These are phyloP conservation scores for Boletus reticulatus DNA, from an alignment of 768 basidiomycete species.

Conservation along the genomic window DNA sequence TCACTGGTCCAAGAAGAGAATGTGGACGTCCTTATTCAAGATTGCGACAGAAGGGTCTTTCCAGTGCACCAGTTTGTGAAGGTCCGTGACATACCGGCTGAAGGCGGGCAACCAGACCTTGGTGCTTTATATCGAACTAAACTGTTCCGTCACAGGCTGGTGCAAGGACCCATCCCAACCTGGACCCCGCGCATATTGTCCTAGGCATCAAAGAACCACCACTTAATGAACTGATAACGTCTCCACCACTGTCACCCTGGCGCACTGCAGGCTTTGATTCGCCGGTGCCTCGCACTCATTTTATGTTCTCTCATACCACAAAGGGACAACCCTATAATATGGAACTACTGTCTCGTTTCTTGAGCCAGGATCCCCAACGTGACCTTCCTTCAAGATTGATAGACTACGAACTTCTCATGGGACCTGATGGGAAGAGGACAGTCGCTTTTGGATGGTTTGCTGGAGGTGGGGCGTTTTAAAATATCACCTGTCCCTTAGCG, in stretches of 20 bases:
- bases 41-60: slow-evolving; percentile 75
- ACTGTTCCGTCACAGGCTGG: slow-evolving; percentile 59
- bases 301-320: slow-evolving; percentile 92
- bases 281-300: slow-evolving; percentile 57
- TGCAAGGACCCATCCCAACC: slow-evolving; percentile 56
- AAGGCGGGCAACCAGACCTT: background rate
- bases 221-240: slow-evolving; percentile 54
- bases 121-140: background rate
- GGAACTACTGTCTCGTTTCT: slow-evolving; percentile 66
- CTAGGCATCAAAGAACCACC: slow-evolving; percentile 91
- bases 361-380: slow-evolving; percentile 31
- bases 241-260: slow-evolving; percentile 34
- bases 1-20: slow-evolving; percentile 53
- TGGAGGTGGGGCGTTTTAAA: slow-evolving; percentile 54
- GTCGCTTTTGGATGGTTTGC: slow-evolving; percentile 94
- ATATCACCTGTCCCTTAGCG: background rate
- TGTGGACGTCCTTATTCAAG: slow-evolving; percentile 70
- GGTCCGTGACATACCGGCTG: slow-evolving; percentile 38
- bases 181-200: slow-evolving; percentile 67
- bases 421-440: slow-evolving; percentile 61
- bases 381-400: slow-evolving; percentile 52
- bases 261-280: slow-evolving; percentile 10
- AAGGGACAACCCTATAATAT: slow-evolving; percentile 90
- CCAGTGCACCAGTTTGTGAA: slow-evolving; percentile 57
- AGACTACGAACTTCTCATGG: slow-evolving; percentile 83